Evolutionary conservation across 371 early-diverging fungal species (phyloP).

Genomic region (Mucor plumbeus): DNA sequence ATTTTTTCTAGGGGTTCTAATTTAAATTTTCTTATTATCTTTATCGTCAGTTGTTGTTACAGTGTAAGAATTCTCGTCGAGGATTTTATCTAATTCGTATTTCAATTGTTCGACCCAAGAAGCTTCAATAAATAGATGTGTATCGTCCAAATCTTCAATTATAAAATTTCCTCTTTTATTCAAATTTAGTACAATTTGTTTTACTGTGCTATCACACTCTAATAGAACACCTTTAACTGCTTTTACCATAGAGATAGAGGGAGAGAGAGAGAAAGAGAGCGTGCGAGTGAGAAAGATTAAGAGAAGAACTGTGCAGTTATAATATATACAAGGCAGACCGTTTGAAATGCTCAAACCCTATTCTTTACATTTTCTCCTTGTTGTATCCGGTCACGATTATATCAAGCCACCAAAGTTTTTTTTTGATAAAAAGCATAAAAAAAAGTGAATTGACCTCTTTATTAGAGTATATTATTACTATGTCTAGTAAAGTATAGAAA

Average conservation of each 20-base stretch:
- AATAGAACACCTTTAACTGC: slow-evolving; percentile 55
- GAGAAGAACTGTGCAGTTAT: too few relatives aligned
- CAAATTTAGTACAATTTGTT: slow-evolving; percentile 79
- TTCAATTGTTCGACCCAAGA: slow-evolving; percentile 67
- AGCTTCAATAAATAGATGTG: slow-evolving; percentile 82
- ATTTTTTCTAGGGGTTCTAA: not conserved
- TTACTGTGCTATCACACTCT: slow-evolving; percentile 81
- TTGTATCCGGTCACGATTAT: not conserved
- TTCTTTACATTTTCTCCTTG: too few relatives aligned
- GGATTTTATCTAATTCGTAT: slow-evolving; percentile 71
- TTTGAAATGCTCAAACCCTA: too few relatives aligned
- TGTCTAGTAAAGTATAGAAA: not conserved
- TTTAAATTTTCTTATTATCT: slow-evolving; percentile 35
- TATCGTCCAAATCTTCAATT: slow-evolving; percentile 88
- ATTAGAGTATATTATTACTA: not conserved
- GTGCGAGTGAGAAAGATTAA: too few relatives aligned
- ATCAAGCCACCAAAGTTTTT: slow-evolving; percentile 2
- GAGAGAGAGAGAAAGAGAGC: too few relatives aligned
- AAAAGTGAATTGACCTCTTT: not conserved
- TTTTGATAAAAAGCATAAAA: slow-evolving; percentile 1
- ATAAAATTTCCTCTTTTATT: slow-evolving; percentile 79
- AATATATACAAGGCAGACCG: too few relatives aligned
- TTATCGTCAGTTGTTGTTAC: slow-evolving; percentile 49
- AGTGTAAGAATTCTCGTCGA: slow-evolving; percentile 81
- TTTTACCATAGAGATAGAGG: slow-evolving; percentile 44